phyloP scores from a whole-genome alignment of 2,329 filamentous ascomycete species.

The Epicoccum nigrum region DNA sequence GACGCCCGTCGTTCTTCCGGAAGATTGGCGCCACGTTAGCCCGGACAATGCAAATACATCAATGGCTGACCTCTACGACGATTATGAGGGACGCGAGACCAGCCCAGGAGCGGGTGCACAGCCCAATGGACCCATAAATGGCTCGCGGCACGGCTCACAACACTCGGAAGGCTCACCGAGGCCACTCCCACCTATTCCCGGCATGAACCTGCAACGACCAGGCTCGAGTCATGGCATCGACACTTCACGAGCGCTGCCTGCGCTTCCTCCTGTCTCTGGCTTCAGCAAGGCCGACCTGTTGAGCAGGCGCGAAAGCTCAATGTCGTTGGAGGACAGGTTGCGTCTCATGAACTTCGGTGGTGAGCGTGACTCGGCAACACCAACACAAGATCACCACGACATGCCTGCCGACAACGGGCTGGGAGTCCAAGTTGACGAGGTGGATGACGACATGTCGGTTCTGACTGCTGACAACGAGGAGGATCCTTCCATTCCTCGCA shows the following conservation, averaged over 20 bases:
- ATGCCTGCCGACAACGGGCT: slow-evolving; percentile 32
- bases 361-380: slow-evolving; percentile 44
- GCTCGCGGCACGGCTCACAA: slow-evolving; percentile 72
- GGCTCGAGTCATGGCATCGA: slow-evolving; percentile 68
- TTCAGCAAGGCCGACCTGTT: slow-evolving; percentile 79
- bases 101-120: slow-evolving; percentile 69
- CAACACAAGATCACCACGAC: slow-evolving; percentile 45
- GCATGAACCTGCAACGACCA: slow-evolving; percentile 57
- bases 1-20: slow-evolving; percentile 95
- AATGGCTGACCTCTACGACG: slow-evolving; percentile 62
- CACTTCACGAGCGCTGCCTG: slow-evolving; percentile 71
- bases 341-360: slow-evolving; percentile 85
- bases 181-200: slow-evolving; percentile 85
- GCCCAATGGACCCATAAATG: slow-evolving; percentile 50
- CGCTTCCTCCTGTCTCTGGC: slow-evolving; percentile 70
- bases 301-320: slow-evolving; percentile 72
- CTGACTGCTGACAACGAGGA: slow-evolving; percentile 24
- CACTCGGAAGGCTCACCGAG: slow-evolving; percentile 82
- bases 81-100: slow-evolving; percentile 68
- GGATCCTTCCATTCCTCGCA: slow-evolving; percentile 74
- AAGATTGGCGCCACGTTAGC: slow-evolving; percentile 88
- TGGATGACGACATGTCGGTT: slow-evolving; percentile 29
- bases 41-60: slow-evolving; percentile 65
- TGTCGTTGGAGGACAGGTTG: slow-evolving; percentile 85
- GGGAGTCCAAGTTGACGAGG: slow-evolving; percentile 44